Evolutionary conservation across 352 stramenopile genomes (phyloP), one percentile per base, ranked within the genome.

Genomic region (Thalassiosira livingstoniorum): DNA sequence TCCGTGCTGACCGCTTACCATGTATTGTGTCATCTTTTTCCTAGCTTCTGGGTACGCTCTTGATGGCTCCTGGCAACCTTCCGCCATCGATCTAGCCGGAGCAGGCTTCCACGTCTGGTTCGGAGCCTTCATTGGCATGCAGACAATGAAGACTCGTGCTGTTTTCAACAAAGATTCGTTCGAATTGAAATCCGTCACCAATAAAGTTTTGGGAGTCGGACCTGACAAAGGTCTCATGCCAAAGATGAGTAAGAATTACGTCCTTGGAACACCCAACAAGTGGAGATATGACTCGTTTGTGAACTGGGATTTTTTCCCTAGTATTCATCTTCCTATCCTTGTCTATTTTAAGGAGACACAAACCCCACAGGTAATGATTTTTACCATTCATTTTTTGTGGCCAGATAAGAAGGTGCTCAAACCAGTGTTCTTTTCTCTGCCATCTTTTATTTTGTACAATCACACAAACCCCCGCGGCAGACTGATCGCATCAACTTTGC

Each of bases 131-230:
- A 78, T 93, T 21, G 88, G 77, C 32, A 82, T 92, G 25, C 89
- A 93, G 60, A 90, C 89, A 11, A 67, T 75, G 57, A 77, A 86
- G 34, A 87, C 91, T 62, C 82, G 89, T 29, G 89, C 77, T 61
- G 87, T 92, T 1, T 93, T 93, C 75, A 87, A 90, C 64, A 80
- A 73, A 55, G 83, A 91, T 57, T 69, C 58, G 1, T 92, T 93
- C 74, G 85, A 92, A 64, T 87, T 93, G 54, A 90, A 87, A 65
- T 90, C 84, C 57, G 69, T 91, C 39, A 42, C 75, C 2, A 82
- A 84, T 60, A 89, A 90, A 35, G 75, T 82, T 64, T 75, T 82
- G 43, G 62, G 72, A 21, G 32, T 87, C 4, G 71, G 85, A 45
- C 53, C 75, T 13, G 86, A 92, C 35, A 88, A 88, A 60, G 67